A percentile compares a stretch with the other conserved stretches of the same genome.
Conservation (phyloP, 192 early-diverging fungal genomes). For the Rhizoclosmatium globosum region DNA sequence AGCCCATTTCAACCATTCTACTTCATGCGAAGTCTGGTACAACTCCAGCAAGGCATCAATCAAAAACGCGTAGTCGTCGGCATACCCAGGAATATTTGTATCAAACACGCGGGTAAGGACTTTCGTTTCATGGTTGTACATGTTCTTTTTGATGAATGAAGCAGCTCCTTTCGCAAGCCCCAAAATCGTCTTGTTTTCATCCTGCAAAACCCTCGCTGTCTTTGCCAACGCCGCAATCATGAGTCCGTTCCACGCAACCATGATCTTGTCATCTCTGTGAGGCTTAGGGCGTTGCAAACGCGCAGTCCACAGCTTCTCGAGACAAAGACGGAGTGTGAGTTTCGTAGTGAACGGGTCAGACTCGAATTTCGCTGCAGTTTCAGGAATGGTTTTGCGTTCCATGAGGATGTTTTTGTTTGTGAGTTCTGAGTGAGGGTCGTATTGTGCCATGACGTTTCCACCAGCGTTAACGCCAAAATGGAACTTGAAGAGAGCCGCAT, state of each 20-base stretch:
- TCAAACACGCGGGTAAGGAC: constrained; percentile 55
- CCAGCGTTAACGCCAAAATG: constrained; percentile 58
- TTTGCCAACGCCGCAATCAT: constrained; percentile 61
- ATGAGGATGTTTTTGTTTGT: constrained; percentile 62
- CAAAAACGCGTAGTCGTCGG: constrained; percentile 70
- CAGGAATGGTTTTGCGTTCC: constrained; percentile 44
- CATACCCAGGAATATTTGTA: constrained; percentile 57
- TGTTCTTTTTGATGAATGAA: constrained; percentile 50
- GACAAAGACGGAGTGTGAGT: constrained; percentile 40
- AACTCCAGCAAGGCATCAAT: constrained; percentile 64
- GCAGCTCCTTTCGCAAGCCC: constrained; percentile 57
- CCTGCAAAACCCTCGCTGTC: constrained; percentile 48
- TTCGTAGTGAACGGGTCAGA: constrained; percentile 37
- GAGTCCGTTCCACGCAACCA: constrained; percentile 71
- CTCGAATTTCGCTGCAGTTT: constrained; percentile 51
- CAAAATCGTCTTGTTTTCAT: constrained; percentile 32
- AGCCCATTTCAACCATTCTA: constrained; percentile 67
- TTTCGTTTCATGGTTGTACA: constrained; percentile 53
- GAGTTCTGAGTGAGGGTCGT: constrained; percentile 69
- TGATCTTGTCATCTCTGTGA: constrained; percentile 69
- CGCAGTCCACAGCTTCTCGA: constrained; percentile 49
- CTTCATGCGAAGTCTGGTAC: constrained; percentile 61
- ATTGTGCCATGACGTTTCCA: constrained; percentile 62
- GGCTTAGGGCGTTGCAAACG: constrained; percentile 53
- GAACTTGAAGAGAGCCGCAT: constrained; percentile 52